Conservation (phyloP, 225 moss, liverwort and hornwort genomes). For the Sphagnum tenellum region DNA sequence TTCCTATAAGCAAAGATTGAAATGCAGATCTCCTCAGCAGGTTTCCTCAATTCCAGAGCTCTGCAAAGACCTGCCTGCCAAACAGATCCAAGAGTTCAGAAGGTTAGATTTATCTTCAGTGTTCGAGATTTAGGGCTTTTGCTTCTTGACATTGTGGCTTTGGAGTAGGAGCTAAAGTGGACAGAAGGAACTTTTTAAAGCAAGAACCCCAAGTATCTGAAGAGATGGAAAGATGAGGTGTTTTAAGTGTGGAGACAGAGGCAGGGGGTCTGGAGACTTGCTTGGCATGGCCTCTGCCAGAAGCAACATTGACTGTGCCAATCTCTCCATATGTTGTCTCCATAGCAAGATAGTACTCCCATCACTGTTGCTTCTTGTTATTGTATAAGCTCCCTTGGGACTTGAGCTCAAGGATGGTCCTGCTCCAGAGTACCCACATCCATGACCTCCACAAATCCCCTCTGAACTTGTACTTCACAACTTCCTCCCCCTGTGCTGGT, state of each 20-base stretch:
- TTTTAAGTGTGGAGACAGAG: conserved; percentile 5
- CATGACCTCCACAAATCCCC: no score
- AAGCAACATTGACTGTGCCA: conserved; percentile 57
- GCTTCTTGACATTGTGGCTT: neutral
- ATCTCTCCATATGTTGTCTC: conserved; percentile 60
- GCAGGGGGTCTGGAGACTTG: conserved; percentile 26
- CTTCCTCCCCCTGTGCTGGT: no score
- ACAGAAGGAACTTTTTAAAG: neutral
- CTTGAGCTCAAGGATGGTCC: conserved; percentile 35
- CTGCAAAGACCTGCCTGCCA: conserved; percentile 43
- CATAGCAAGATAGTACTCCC: conserved; percentile 50
- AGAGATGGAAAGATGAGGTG: conserved; percentile 15
- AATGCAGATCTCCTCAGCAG: conserved; percentile 63
- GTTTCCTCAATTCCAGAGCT: conserved; percentile 36
- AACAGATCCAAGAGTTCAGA: conserved; percentile 15
- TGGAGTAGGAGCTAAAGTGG: neutral
- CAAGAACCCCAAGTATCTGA: conserved; percentile 3
- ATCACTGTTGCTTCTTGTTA: conserved; percentile 49
- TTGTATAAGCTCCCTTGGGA: conserved; percentile 65
- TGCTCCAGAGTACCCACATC: no score
- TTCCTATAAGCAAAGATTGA: conserved; percentile 37
- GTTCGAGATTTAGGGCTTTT: no score
- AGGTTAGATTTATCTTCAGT: no score
- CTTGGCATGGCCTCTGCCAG: conserved; percentile 41
- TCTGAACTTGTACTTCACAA: no score